phyloP scores from a whole-genome alignment of 2,329 filamentous ascomycete genomes.

The Arachnomyces sp. region DNA sequence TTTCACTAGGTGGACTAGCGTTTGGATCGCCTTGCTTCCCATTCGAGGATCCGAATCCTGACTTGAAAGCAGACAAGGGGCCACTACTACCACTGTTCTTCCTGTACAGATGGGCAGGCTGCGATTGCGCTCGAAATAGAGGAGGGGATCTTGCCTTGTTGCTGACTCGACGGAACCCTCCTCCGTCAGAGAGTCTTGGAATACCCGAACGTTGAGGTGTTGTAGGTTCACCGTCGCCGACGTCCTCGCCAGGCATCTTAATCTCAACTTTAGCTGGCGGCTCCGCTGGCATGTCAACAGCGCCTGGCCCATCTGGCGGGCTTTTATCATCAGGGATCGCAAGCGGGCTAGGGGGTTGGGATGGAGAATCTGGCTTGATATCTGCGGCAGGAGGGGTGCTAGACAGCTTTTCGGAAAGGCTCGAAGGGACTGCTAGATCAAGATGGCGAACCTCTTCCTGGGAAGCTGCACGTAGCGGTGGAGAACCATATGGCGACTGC shows the following conservation, averaged over 20 bases:
- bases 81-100: slow-evolving; percentile 18
- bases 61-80: slow-evolving; percentile 17
- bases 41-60: slow-evolving; percentile 15
- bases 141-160: slow-evolving; percentile 38
- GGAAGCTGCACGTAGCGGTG: slow-evolving; percentile 20
- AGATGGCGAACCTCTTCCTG: slow-evolving; percentile 54
- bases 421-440: slow-evolving; percentile 47
- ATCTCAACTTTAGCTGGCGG: slow-evolving; percentile 11
- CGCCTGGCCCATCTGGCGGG: slow-evolving; percentile 11
- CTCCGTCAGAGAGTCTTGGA: slow-evolving; percentile 28
- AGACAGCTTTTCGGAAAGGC: slow-evolving; percentile 18
- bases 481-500: slow-evolving; percentile 7
- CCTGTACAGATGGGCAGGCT: slow-evolving; percentile 35
- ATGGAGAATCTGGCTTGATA: slow-evolving; percentile 4
- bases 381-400: slow-evolving; percentile 7
- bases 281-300: slow-evolving; percentile 5
- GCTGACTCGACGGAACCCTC: slow-evolving; percentile 25
- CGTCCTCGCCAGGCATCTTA: slow-evolving; percentile 3
- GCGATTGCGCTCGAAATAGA: slow-evolving; percentile 44
- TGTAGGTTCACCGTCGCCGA: slow-evolving; percentile 8
- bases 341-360: slow-evolving; percentile 6
- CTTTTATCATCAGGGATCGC: slow-evolving; percentile 7
- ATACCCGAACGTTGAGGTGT: slow-evolving; percentile 30
- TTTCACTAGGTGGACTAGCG: slow-evolving; percentile 20
- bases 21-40: slow-evolving; percentile 15